Base-by-base conservation (phyloP, 441 rosid genomes). In the Gossypium schwendimanii region DNA sequence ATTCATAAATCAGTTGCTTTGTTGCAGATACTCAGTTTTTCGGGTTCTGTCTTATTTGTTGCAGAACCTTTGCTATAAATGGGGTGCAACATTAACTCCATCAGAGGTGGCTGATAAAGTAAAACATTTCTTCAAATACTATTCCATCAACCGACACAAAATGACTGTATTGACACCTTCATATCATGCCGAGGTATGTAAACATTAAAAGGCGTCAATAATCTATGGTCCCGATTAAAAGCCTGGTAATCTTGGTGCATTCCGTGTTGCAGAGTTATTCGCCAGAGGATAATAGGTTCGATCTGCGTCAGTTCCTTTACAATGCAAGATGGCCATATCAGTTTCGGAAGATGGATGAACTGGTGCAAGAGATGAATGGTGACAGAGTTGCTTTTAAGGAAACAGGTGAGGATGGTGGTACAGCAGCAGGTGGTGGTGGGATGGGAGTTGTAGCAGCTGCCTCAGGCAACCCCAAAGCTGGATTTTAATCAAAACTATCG, bases 141-240 rank as follows among this genome's bases (percentile, higher is more conserved):
- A 93, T 77, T 93, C 99, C 54, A 87, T 91, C 60, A 95, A 95
- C 81, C 85, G 97, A 31, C 99, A 93, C 85, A 95, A 93, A 74
- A 91, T 95, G 97, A 90, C 96, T 0, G 89, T 88, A 58, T 76
- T 93, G 59, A 95, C 99, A 63, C 99, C 99, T 6, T 91, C 94
- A 17, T 95, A 91, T 69, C 97, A 93, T 58, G 97, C 96, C 1
- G 94, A 91, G 99, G 98, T 95, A 83, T 0, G 68, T 72, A 24
- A 62, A 67, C 57, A 24, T 23, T 10, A 4, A 8, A 26, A 73
- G 14, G 33, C 60, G 6, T 36, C 0, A 7, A 64, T 63, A 8
- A 3, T 18, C 2, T 72, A 2, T 58, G 14, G 54, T 36, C 15
- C 0, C 18, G 2, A 39, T 18, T 24, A 9, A 39, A 50, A 24